phyloP scores from a whole-genome alignment of 352 stramenopile genomes.

The Bremia lactucae region DNA sequence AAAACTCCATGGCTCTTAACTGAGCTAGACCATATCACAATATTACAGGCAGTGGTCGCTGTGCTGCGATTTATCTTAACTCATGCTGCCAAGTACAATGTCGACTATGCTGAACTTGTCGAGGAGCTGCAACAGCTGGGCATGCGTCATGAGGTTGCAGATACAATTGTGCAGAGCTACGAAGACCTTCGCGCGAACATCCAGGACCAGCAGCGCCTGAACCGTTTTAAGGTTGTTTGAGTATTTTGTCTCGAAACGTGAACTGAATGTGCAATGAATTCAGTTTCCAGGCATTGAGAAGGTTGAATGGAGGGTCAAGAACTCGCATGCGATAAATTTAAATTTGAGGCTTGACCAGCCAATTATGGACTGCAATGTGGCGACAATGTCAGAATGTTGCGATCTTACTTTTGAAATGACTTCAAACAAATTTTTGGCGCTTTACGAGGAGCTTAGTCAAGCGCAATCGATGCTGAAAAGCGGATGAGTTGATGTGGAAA shows the following conservation, averaged over 20 bases:
- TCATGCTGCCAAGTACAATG: constrained; percentile 40
- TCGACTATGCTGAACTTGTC: constrained; percentile 20
- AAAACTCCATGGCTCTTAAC: neutral
- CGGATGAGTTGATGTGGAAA: neutral
- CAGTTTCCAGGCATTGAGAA: constrained; percentile 24
- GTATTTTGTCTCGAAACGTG: neutral
- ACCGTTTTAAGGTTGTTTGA: constrained; percentile 27
- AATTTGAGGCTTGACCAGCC: constrained; percentile 24
- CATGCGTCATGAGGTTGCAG: constrained; percentile 9
- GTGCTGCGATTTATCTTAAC: constrained; percentile 39
- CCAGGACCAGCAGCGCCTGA: constrained; percentile 21
- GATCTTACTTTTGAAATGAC: constrained; percentile 15
- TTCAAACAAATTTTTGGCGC: constrained; percentile 22
- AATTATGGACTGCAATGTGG: constrained; percentile 13
- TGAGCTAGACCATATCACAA: neutral
- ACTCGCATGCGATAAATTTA: constrained; percentile 11
- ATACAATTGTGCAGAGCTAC: constrained; percentile 25
- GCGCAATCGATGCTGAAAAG: constrained; percentile 18
- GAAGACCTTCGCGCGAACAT: constrained; percentile 15
- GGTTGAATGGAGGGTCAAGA: constrained; percentile 18
- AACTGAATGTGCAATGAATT: neutral
- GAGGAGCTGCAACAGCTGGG: constrained; percentile 45
- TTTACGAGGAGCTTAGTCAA: constrained; percentile 27
- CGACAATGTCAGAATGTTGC: neutral
- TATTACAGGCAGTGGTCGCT: constrained; percentile 16